Percentiles rank a stretch among this genome's conserved stretches.
Evolutionary conservation across 176 grass and related monocot species (phyloP).

Genomic region (Chloris gayana): DNA sequence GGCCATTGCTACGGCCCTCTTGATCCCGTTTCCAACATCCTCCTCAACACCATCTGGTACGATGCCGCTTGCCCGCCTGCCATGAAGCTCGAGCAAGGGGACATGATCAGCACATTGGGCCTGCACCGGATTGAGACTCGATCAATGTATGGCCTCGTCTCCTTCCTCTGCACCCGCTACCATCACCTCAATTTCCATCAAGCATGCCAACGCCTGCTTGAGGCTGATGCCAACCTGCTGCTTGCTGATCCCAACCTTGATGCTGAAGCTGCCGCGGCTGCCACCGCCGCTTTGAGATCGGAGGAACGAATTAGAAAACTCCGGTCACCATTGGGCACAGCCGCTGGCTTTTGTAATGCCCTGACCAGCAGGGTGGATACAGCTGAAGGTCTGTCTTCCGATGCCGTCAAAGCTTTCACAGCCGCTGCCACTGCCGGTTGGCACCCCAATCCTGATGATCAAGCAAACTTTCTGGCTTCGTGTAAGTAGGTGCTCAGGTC

Average conservation of each 20-base stretch:
- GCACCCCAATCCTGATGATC: conserved; percentile 11
- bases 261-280: neutral
- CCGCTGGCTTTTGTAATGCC: no score
- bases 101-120: neutral
- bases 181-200: neutral
- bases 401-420: neutral
- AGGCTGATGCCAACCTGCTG: neutral
- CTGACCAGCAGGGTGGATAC: neutral
- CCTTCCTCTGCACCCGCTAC: conserved; percentile 9
- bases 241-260: conserved; percentile 8
- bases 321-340: neutral
- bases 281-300: neutral
- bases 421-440: neutral
- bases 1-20: neutral
- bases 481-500: neutral
- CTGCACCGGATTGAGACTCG: conserved; percentile 14
- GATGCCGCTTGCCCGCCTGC: neutral
- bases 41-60: neutral
- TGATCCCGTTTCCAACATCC: neutral
- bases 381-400: neutral
- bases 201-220: neutral
- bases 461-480: conserved; percentile 8
- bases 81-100: neutral
- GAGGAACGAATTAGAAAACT: neutral
- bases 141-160: neutral